Percentiles rank a stretch among this genome's conserved stretches.
phyloP scores from a whole-genome alignment of 495 filamentous ascomycete genomes.

The Acidomyces sp. region DNA sequence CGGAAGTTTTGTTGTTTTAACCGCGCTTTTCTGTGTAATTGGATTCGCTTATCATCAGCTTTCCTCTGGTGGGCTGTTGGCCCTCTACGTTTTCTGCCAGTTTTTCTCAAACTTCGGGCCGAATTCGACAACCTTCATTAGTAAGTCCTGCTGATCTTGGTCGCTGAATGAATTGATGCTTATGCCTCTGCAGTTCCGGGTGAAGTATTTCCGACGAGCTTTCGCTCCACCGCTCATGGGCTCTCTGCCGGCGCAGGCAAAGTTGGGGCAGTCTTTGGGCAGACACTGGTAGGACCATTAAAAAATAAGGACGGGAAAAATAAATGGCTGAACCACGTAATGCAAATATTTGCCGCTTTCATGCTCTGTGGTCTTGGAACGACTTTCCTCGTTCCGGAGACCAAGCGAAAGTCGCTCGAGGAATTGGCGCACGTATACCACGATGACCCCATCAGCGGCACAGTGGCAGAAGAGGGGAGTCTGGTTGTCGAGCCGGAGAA shows the following conservation, averaged over 20 bases:
- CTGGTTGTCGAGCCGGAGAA: no score
- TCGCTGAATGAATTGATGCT: background rate
- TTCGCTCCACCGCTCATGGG: background rate
- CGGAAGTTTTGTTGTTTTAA: constrained; percentile 59
- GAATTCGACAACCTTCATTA: constrained; percentile 2
- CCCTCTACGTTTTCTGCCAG: constrained; percentile 26
- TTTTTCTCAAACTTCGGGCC: constrained; percentile 30
- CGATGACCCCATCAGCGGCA: no score
- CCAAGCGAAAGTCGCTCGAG: constrained; percentile 45
- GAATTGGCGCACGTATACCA: background rate
- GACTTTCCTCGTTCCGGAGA: constrained; percentile 55
- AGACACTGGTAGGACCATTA: background rate
- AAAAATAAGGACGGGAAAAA: background rate
- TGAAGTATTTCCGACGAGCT: constrained; percentile 5
- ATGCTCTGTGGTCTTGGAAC: constrained; percentile 58
- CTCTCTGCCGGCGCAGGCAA: constrained; percentile 2
- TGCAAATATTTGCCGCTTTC: constrained; percentile 65
- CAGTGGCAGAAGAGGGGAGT: no score
- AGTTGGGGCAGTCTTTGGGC: constrained; percentile 1
- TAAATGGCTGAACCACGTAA: constrained; percentile 58
- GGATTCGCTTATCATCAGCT: constrained; percentile 56
- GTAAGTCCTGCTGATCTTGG: background rate
- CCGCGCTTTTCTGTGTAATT: constrained; percentile 61
- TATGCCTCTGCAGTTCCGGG: background rate
- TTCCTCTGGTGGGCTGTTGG: constrained; percentile 15